Evolutionary conservation across 106 monocot species (phyloP), one percentile per base, ranked within the genome.

Genomic region (Phalaenopsis aphrodite): DNA sequence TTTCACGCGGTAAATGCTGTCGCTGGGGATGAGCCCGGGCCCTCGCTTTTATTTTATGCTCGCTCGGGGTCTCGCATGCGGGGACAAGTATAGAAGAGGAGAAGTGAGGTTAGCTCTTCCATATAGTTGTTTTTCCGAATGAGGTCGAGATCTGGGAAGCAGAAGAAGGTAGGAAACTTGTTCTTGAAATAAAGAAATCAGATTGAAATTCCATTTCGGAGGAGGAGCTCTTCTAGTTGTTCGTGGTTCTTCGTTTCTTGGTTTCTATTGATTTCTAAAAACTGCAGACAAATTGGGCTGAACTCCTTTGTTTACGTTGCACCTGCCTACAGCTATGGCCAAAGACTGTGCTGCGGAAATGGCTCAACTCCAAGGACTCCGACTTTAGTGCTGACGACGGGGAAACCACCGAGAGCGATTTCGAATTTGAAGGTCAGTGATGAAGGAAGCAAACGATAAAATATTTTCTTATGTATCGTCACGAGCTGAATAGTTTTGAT

Each of bases 311-410:
- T 76, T 76, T 76, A 42, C 74, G 57, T 81, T 81, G 75, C 81
- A 38, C 82, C 48, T 82, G 82, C 80, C 77, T 86, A 81, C 84
- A 93, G 96, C 84, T 94, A 46, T 92, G 94, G 97, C 82, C 87
- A 11, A 92, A 89, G 90, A 72, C 88, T n/a, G 86, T 94, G 46
- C 87, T 98, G 39, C 80, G 84, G 64, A 98, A 98, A 79, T 94
- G 94, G 97, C 92, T 98, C 71, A 98, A 98, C 86, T 81, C 89
- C 72, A 83, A 64, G 17, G 89, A 89, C 14, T 90, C 92, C 12
- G 92, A 94, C 56, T 98, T 92, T 83, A 98, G 92, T 64, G 94
- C 97, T 52, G 94, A 98, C 69, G 96, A 97, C 42, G 87, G 78
- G 4, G 85, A 84, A 21, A 81, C 83, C 73, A 87, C 84, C 18